Percentiles rank a stretch among this genome's conserved stretches.
Evolutionary conservation across 257 asterid genomes (phyloP).

Genomic region (Cordia subcordata): DNA sequence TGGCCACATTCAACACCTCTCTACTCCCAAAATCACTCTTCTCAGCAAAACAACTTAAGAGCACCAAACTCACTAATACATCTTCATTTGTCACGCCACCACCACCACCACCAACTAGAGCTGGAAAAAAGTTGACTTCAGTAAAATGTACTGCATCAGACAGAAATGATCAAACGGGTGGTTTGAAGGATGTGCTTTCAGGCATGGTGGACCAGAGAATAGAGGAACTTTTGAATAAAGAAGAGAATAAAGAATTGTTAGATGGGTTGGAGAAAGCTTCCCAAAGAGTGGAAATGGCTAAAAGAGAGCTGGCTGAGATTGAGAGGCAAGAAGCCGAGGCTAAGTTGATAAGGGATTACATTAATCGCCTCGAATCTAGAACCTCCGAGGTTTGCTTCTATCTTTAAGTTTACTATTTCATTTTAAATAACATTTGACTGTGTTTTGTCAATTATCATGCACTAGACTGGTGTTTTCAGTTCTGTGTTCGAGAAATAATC

Average conservation of each 20-base stretch:
- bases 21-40: conserved; percentile 18
- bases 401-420: too few relatives aligned
- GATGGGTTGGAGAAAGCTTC: conserved; percentile 82
- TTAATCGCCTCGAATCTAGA: conserved; percentile 62
- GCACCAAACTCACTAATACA: conserved; percentile 13
- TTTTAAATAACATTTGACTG: too few relatives aligned
- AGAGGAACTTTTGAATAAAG: conserved; percentile 57
- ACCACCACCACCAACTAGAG: background rate
- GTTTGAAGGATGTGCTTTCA: conserved; percentile 50
- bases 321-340: conserved; percentile 80
- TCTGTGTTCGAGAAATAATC: too few relatives aligned
- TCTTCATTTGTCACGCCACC: conserved; percentile 1
- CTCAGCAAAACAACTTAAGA: conserved; percentile 17
- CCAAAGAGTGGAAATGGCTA: conserved; percentile 66
- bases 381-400: conserved; percentile 59
- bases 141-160: conserved; percentile 37
- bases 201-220: conserved; percentile 76
- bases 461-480: too few relatives aligned
- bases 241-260: conserved; percentile 71
- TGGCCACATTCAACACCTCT: conserved; percentile 25
- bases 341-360: conserved; percentile 45
- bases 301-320: conserved; percentile 68
- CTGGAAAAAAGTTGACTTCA: conserved; percentile 12
- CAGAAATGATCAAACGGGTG: conserved; percentile 25
- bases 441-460: too few relatives aligned